Evolutionary conservation across 116 monocot species (phyloP).

Genomic region (Papilionanthe hybrid): DNA sequence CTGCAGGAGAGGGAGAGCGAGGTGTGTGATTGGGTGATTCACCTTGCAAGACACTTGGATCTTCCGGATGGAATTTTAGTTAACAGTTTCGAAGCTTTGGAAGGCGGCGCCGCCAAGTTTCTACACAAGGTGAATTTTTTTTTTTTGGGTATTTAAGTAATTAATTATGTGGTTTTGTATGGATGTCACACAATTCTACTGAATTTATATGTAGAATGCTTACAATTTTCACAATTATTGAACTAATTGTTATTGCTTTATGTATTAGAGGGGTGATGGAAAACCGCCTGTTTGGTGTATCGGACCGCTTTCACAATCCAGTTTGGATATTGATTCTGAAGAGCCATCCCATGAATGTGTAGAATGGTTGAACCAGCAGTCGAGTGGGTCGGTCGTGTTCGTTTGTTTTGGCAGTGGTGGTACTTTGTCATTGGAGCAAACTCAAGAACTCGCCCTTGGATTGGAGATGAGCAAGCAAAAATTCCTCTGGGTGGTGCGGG

Average conservation of each 20-base stretch:
- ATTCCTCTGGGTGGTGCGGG: constrained; percentile 35
- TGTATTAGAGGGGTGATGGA: background rate
- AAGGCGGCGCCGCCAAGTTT: constrained; percentile 24
- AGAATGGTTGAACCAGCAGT: constrained; percentile 33
- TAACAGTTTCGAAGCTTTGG: constrained; percentile 54
- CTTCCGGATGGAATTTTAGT: constrained; percentile 42
- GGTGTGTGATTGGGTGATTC: constrained; percentile 28
- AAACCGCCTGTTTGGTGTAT: constrained; percentile 9
- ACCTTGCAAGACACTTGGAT: background rate
- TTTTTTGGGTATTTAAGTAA: too few species aligned
- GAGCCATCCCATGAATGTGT: constrained; percentile 4
- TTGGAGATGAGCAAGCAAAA: constrained; percentile 34
- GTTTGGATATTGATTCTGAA: background rate
- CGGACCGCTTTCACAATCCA: too few species aligned
- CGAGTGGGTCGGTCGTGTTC: constrained; percentile 25
- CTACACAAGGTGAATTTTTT: background rate
- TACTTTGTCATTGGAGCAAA: constrained; percentile 20
- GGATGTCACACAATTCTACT: too few species aligned
- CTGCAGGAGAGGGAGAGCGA: constrained; percentile 22
- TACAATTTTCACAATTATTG: too few species aligned
- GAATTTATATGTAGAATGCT: too few species aligned
- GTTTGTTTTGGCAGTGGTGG: constrained; percentile 39
- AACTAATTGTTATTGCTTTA: background rate
- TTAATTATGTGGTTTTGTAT: too few species aligned
- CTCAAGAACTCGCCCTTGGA: constrained; percentile 27